A percentile compares a stretch with the other conserved stretches of the same genome.
Evolutionary conservation across 2,329 filamentous ascomycete genomes (phyloP).

Genomic region (Fusarium armeniacum): DNA sequence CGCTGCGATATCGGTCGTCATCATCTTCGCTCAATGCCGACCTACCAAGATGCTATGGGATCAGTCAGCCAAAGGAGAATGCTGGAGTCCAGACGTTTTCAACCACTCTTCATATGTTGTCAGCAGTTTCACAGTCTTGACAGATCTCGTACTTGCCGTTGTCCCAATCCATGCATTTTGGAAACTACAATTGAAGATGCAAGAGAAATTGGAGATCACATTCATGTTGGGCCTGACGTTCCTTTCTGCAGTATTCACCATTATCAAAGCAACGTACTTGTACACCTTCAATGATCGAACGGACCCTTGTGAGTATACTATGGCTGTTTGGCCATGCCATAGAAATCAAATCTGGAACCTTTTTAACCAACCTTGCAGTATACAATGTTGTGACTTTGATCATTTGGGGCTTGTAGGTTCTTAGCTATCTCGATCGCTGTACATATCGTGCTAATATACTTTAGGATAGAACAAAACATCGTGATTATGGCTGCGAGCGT

Average conservation of each 20-base stretch:
- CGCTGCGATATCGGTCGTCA: slow-evolving; percentile 1
- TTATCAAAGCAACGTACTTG: slow-evolving; percentile 18
- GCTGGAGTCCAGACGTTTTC: slow-evolving; percentile 20
- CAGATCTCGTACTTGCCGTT: slow-evolving; percentile 20
- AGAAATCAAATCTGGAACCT: rapidly evolving
- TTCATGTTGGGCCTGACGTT: slow-evolving; percentile 29
- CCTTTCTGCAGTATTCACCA: slow-evolving; percentile 25
- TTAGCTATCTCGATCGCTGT: neutral
- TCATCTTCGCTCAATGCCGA: slow-evolving; percentile 19
- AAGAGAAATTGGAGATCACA: slow-evolving; percentile 27
- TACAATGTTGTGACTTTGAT: slow-evolving; percentile 22
- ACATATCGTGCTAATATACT: neutral
- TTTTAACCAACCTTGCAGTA: neutral
- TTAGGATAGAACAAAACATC: slow-evolving; percentile 30
- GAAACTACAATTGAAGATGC: slow-evolving; percentile 20
- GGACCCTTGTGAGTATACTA: slow-evolving; percentile 9
- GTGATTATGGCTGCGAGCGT: slow-evolving; percentile 31
- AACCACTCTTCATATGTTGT: slow-evolving; percentile 35
- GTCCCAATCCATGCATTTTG: slow-evolving; percentile 23
- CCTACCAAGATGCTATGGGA: slow-evolving; percentile 6
- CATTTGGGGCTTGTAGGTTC: slow-evolving; percentile 26
- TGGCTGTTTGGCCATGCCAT: too few species aligned
- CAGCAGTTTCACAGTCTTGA: slow-evolving; percentile 30
- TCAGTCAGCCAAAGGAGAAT: neutral
- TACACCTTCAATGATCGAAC: slow-evolving; percentile 2